Percentiles rank a stretch among this genome's conserved stretches.
These are phyloP conservation scores for Platanus orientalis DNA, from an alignment of 164 flowering plant species.

Conservation along the genomic window DNA sequence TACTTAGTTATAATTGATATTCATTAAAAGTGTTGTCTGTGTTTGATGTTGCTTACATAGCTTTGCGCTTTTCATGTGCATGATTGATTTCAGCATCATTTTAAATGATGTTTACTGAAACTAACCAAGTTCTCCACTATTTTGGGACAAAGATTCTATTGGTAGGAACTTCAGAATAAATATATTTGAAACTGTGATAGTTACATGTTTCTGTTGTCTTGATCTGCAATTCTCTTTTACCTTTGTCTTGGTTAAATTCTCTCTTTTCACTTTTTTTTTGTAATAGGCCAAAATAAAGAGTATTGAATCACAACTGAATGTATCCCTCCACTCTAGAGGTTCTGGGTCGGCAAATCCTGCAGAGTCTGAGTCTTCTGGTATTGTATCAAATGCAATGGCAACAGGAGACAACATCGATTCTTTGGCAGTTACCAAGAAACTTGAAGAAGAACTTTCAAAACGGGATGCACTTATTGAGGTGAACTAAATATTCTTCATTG, in stretches of 20 bases:
- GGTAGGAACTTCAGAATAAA: background rate
- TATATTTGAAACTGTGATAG: background rate
- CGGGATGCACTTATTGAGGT: conserved; percentile 98
- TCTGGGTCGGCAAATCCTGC: conserved; percentile 31
- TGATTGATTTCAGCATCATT: too few relatives aligned
- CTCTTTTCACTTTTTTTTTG: background rate
- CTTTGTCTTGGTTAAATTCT: background rate
- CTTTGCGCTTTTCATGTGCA: too few relatives aligned
- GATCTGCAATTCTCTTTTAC: background rate
- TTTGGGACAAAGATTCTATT: background rate
- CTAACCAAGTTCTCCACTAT: too few relatives aligned
- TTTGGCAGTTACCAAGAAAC: conserved; percentile 68
- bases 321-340: conserved; percentile 47
- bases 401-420: conserved; percentile 52
- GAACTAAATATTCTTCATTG: conserved; percentile 9
- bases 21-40: too few relatives aligned
- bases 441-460: conserved; percentile 90
- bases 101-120: too few relatives aligned
- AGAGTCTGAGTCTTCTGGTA: conserved; percentile 34
- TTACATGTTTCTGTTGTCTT: background rate
- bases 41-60: too few relatives aligned
- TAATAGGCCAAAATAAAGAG: conserved; percentile 62
- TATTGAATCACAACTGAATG: conserved; percentile 58
- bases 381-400: conserved; percentile 29
- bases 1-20: too few relatives aligned